A percentile compares a stretch with the other conserved stretches of the same genome.
Conservation (phyloP, 1,284 basidiomycete species). For the Rhodotorula sp. region DNA sequence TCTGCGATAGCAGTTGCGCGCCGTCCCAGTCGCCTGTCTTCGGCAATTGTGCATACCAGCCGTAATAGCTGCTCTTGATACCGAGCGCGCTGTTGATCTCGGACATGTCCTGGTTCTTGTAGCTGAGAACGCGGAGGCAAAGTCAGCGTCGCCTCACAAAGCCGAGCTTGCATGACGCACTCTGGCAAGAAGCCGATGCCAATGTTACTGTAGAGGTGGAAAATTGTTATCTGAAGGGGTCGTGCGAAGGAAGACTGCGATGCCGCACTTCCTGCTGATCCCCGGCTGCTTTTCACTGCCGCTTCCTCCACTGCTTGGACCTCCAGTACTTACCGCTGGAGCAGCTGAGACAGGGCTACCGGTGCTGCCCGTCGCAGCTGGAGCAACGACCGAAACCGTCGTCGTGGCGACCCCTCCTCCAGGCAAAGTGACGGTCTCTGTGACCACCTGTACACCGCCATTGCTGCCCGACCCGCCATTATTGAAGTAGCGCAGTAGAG, state of each 20-base stretch:
- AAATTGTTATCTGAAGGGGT: neutral
- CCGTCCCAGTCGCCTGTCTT: neutral
- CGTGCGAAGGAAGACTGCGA: neutral
- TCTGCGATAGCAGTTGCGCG: slow-evolving; percentile 13
- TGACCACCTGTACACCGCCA: neutral
- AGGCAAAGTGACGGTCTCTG: slow-evolving; percentile 11
- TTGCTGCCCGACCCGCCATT: too few relatives aligned
- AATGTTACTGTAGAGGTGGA: slow-evolving; percentile 8
- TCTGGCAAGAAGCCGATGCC: slow-evolving; percentile 33
- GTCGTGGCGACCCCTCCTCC: neutral
- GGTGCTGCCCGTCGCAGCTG: neutral
- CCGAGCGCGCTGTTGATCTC: slow-evolving; percentile 19
- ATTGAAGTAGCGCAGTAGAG: neutral
- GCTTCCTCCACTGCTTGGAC: neutral
- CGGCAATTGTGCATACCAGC: slow-evolving; percentile 7
- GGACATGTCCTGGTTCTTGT: slow-evolving; percentile 16
- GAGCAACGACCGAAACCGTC: neutral
- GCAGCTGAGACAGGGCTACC: neutral
- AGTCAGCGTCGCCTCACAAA: neutral
- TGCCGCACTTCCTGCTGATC: slow-evolving; percentile 2
- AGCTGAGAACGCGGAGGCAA: neutral
- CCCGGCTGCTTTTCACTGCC: neutral
- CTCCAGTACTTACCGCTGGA: neutral
- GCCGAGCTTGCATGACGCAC: neutral
- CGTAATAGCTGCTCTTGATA: slow-evolving; percentile 22